Evolutionary conservation across 1,284 basidiomycete species (phyloP).

Genomic region (Tetrapyrgos nigripes): DNA sequence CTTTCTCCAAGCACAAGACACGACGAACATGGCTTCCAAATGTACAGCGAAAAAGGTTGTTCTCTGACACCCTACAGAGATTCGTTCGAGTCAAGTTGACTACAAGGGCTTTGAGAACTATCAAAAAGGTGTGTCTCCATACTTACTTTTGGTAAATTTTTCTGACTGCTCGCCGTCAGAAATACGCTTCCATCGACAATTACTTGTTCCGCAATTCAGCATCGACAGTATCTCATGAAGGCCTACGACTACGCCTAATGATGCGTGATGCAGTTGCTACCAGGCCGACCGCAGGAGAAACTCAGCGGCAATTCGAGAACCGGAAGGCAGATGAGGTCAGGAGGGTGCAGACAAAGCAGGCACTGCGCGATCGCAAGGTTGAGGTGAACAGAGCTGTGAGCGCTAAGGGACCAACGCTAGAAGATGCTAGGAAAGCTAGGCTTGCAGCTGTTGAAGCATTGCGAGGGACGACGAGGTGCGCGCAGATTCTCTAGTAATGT

Average conservation of each 20-base stretch:
- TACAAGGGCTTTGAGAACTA: conserved; percentile 75
- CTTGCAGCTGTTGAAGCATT: conserved; percentile 11
- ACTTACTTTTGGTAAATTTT: neutral
- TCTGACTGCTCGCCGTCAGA: neutral
- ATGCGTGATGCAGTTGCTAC: conserved; percentile 54
- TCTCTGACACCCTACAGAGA: conserved; percentile 67
- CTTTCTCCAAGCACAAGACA: conserved; percentile 92
- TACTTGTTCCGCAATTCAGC: conserved; percentile 75
- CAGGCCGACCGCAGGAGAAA: neutral
- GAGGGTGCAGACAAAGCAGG: neutral
- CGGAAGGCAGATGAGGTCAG: neutral
- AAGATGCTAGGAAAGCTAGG: conserved; percentile 9
- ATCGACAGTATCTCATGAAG: conserved; percentile 73
- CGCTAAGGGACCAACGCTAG: conserved; percentile 5
- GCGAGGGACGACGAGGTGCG: conserved; percentile 10
- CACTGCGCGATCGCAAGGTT: neutral
- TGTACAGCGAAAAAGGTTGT: conserved; percentile 75
- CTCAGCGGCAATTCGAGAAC: neutral
- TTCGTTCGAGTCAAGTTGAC: conserved; percentile 73
- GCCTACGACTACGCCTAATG: conserved; percentile 72
- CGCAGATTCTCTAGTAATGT: neutral
- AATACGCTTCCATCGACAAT: conserved; percentile 58
- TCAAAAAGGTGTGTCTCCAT: conserved; percentile 70
- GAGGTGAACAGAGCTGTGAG: conserved; percentile 4
- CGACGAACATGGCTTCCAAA: conserved; percentile 91